These are phyloP conservation scores for Ogataea henricii DNA, from an alignment of 805 yeast genomes.

Conservation along the genomic window DNA sequence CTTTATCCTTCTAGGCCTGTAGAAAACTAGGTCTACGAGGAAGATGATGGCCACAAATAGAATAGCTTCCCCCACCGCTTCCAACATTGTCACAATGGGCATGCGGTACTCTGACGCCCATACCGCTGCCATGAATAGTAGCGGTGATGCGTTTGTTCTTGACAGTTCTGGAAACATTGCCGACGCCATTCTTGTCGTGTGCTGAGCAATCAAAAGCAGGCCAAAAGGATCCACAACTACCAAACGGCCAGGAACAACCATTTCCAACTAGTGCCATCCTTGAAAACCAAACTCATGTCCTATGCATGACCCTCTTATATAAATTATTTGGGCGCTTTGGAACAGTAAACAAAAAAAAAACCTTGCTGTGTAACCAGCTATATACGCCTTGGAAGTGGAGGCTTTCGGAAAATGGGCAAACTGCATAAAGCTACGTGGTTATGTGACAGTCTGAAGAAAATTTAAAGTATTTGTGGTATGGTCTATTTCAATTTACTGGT, in stretches of 20 bases:
- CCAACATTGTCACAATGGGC: not conserved
- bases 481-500: not conserved
- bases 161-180: slow-evolving; percentile 6
- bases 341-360: slow-evolving; percentile 6
- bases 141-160: slow-evolving; percentile 5
- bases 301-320: slow-evolving; percentile 2
- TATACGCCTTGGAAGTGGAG: not conserved
- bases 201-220: not conserved
- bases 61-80: not conserved
- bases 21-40: slow-evolving; percentile 9
- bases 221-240: not conserved
- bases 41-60: slow-evolving; percentile 1
- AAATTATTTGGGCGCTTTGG: slow-evolving; percentile 4
- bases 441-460: too few species aligned
- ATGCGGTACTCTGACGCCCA: slow-evolving; percentile 4
- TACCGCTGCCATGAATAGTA: slow-evolving; percentile 2
- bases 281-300: not conserved
- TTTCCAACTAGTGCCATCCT: not conserved
- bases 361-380: not conserved
- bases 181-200: slow-evolving; percentile 5
- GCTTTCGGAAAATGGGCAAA: not conserved
- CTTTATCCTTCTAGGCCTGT: slow-evolving; percentile 19
- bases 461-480: not conserved
- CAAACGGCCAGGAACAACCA: slow-evolving; percentile 3
- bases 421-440: not conserved